A percentile compares a stretch with the other conserved stretches of the same genome.
phyloP scores from a whole-genome alignment of 2,329 filamentous ascomycete species.

The Fusarium proliferatum region DNA sequence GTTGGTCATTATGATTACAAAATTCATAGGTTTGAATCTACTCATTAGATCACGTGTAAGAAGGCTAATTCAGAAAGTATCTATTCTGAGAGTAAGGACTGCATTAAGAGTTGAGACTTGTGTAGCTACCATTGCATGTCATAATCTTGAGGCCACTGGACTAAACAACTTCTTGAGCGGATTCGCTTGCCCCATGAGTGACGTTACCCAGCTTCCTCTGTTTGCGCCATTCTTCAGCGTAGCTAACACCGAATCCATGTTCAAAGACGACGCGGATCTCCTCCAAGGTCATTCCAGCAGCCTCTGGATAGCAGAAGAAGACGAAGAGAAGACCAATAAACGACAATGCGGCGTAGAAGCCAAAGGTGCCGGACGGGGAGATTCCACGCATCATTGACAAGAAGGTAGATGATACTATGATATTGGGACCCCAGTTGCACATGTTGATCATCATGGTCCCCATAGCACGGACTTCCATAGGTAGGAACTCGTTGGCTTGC shows the following conservation, averaged over 20 bases:
- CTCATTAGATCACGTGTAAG: no score
- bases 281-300: conserved; percentile 60
- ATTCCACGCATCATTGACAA: conserved; percentile 58
- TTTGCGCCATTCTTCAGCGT: neutral
- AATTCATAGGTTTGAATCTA: no score
- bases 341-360: conserved; percentile 62
- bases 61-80: no score
- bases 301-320: conserved; percentile 63
- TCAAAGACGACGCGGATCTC: conserved; percentile 63
- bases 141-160: no score
- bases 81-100: neutral
- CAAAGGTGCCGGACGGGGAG: conserved; percentile 61
- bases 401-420: conserved; percentile 62
- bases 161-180: neutral
- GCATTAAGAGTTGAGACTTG: no score
- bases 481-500: conserved; percentile 59
- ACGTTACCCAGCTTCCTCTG: neutral
- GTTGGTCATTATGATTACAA: no score
- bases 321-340: conserved; percentile 55
- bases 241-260: conserved; percentile 56
- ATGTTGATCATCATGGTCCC: conserved; percentile 61
- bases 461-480: conserved; percentile 58
- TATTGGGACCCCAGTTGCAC: conserved; percentile 58
- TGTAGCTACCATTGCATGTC: neutral
- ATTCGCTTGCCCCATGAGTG: neutral